phyloP scores from a whole-genome alignment of 768 basidiomycete species.

The Hypsizygus marmoreus region DNA sequence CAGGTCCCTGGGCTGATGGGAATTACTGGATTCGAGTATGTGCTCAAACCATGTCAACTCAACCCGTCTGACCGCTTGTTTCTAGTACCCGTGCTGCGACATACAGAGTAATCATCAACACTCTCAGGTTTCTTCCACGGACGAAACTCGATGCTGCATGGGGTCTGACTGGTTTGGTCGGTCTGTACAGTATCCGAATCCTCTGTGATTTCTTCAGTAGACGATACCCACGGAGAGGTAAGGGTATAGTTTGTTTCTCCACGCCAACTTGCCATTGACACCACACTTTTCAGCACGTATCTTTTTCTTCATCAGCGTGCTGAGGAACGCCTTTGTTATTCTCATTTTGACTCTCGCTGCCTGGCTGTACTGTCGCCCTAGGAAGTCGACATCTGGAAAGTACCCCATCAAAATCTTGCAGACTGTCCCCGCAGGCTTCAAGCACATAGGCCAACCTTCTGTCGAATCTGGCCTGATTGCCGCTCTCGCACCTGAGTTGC shows the following conservation, averaged over 20 bases:
- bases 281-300: slow-evolving; percentile 47
- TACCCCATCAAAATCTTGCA: slow-evolving; percentile 85
- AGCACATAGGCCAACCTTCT: slow-evolving; percentile 49
- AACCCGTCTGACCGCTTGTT: slow-evolving; percentile 9
- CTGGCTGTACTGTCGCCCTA: slow-evolving; percentile 79
- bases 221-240: slow-evolving; percentile 65
- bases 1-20: slow-evolving; percentile 93
- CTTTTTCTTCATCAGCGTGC: slow-evolving; percentile 78
- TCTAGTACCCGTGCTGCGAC: slow-evolving; percentile 81
- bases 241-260: slow-evolving; percentile 16
- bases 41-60: slow-evolving; percentile 8
- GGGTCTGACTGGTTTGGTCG: slow-evolving; percentile 74
- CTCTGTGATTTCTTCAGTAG: slow-evolving; percentile 49
- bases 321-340: slow-evolving; percentile 87
- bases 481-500: slow-evolving; percentile 75
- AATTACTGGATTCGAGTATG: slow-evolving; percentile 80
- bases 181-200: slow-evolving; percentile 70
- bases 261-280: slow-evolving; percentile 3
- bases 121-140: slow-evolving; percentile 76
- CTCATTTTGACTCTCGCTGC: slow-evolving; percentile 84
- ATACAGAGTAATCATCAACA: slow-evolving; percentile 90
- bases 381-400: slow-evolving; percentile 55
- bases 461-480: slow-evolving; percentile 49
- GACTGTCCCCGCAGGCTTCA: slow-evolving; percentile 83
- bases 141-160: slow-evolving; percentile 86